Conservation (phyloP, 805 yeast genomes). For the Starmerella vaccinii region DNA sequence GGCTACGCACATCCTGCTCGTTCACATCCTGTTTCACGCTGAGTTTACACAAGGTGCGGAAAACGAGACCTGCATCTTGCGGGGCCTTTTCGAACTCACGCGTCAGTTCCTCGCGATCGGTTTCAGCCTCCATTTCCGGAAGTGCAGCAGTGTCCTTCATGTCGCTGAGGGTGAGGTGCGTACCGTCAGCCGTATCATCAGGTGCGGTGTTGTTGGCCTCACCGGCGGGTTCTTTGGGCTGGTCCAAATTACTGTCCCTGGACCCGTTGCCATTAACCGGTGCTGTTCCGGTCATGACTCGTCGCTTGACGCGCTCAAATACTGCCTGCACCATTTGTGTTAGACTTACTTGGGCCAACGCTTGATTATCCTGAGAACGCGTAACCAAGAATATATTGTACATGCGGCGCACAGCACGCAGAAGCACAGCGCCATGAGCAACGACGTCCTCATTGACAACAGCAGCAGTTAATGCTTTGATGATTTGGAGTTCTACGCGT, state of each 20-base stretch:
- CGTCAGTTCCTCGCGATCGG: slow-evolving; percentile 32
- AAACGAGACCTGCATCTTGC: slow-evolving; percentile 85
- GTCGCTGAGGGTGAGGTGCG: slow-evolving; percentile 23
- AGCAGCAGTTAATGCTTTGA: slow-evolving; percentile 83
- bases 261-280: not conserved
- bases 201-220: not conserved
- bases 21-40: slow-evolving; percentile 74
- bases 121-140: slow-evolving; percentile 13
- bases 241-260: not conserved
- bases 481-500: slow-evolving; percentile 80
- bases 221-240: not conserved
- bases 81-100: slow-evolving; percentile 57
- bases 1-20: slow-evolving; percentile 61
- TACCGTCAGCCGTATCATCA: not conserved
- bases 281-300: slow-evolving; percentile 5
- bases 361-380: slow-evolving; percentile 70
- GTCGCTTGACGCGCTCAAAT: slow-evolving; percentile 55
- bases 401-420: slow-evolving; percentile 86
- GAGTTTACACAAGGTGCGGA: slow-evolving; percentile 89
- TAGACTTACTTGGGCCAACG: slow-evolving; percentile 88
- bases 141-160: slow-evolving; percentile 22
- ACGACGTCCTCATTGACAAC: slow-evolving; percentile 69
- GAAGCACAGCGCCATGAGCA: slow-evolving; percentile 78
- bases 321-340: slow-evolving; percentile 82
- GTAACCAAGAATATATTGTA: slow-evolving; percentile 87